phyloP scores from a whole-genome alignment of 1,284 basidiomycete species.

The Malassezia caprae region DNA sequence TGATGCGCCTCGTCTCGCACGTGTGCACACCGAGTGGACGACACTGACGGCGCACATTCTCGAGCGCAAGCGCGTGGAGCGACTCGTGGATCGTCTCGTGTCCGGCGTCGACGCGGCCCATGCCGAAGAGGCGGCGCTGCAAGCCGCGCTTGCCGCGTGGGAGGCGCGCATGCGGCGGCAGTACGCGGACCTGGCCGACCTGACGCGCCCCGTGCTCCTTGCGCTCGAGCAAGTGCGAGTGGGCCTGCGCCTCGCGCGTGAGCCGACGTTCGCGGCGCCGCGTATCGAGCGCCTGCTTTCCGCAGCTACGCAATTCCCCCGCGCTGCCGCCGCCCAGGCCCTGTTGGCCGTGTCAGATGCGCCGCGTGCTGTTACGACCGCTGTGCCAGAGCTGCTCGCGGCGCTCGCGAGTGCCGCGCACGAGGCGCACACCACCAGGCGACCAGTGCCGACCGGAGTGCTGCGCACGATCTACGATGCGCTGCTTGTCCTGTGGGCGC shows the following conservation, averaged over 20 bases:
- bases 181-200: slow-evolving; percentile 57
- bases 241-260: slow-evolving; percentile 58
- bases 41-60: slow-evolving; percentile 32
- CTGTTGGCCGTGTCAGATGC: not conserved
- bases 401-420: slow-evolving; percentile 53
- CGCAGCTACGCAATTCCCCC: slow-evolving; percentile 5
- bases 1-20: slow-evolving; percentile 58
- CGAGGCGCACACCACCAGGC: slow-evolving; percentile 46
- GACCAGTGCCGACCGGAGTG: not conserved
- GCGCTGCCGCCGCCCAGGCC: not conserved
- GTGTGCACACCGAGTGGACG: slow-evolving; percentile 69
- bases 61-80: slow-evolving; percentile 24
- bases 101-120: slow-evolving; percentile 13
- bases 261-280: not conserved
- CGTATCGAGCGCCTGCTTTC: not conserved
- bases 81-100: slow-evolving; percentile 34
- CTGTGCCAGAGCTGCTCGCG: slow-evolving; percentile 15
- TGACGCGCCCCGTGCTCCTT: slow-evolving; percentile 58
- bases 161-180: slow-evolving; percentile 50
- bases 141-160: slow-evolving; percentile 49
- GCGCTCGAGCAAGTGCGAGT: slow-evolving; percentile 62
- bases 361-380: not conserved
- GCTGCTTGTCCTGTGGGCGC: slow-evolving; percentile 68
- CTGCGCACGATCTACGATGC: slow-evolving; percentile 58
- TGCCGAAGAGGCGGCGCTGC: slow-evolving; percentile 39